These are phyloP conservation scores for Sphagnurus paluster DNA, from an alignment of 1,284 basidiomycete species.

Conservation along the genomic window DNA sequence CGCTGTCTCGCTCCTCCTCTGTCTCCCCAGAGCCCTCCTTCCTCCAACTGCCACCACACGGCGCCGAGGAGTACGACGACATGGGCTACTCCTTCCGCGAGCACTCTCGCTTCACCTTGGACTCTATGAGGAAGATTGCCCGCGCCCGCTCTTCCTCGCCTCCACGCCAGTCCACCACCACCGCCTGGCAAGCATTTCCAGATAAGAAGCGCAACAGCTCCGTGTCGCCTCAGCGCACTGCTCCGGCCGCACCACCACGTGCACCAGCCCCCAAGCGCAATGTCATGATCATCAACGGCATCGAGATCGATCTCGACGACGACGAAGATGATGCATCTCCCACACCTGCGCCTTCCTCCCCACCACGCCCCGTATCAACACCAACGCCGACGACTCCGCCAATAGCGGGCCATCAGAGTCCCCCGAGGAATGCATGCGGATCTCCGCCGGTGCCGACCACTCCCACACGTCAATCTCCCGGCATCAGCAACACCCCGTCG, in stretches of 20 bases:
- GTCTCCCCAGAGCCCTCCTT: slow-evolving; percentile 31
- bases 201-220: slow-evolving; percentile 7
- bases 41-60: slow-evolving; percentile 19
- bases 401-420: too few relatives aligned
- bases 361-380: not conserved
- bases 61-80: slow-evolving; percentile 2
- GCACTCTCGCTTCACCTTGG: not conserved
- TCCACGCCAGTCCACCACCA: not conserved
- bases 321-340: slow-evolving; percentile 15
- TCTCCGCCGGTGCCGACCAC: slow-evolving; percentile 3
- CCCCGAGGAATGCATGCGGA: too few relatives aligned
- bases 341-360: slow-evolving; percentile 4
- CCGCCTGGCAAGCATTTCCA: slow-evolving; percentile 14
- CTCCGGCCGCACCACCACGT: slow-evolving; percentile 1
- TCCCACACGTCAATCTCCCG: slow-evolving; percentile 8
- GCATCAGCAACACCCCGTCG: not conserved
- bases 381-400: not conserved
- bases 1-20: slow-evolving; percentile 33
- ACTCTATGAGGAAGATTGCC: not conserved
- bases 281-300: slow-evolving; percentile 29
- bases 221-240: slow-evolving; percentile 8
- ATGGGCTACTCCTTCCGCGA: not conserved
- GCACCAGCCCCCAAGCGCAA: slow-evolving; percentile 17
- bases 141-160: not conserved
- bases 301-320: slow-evolving; percentile 29